Percentiles rank a stretch among this genome's conserved stretches.
Evolutionary conservation across 2,329 filamentous ascomycete genomes (phyloP).

Genomic region (Alternaria tenuissima): DNA sequence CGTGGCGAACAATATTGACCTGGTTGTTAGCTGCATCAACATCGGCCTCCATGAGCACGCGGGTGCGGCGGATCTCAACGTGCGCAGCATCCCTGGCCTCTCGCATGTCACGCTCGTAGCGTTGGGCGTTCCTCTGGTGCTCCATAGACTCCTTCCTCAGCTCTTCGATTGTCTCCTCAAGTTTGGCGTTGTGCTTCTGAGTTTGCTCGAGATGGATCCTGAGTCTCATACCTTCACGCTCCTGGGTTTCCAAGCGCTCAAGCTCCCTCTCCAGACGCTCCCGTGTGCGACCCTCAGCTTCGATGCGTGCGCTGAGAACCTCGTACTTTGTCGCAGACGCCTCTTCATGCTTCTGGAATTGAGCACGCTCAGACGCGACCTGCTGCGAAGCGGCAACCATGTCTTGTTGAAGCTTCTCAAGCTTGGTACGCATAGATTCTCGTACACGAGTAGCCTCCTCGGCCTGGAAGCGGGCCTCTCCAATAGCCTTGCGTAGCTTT

Average conservation of each 20-base stretch:
- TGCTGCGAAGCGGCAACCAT: constrained; percentile 82
- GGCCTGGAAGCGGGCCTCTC: constrained; percentile 77
- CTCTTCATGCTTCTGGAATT: constrained; percentile 74
- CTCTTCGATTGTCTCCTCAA: constrained; percentile 65
- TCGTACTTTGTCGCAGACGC: constrained; percentile 64
- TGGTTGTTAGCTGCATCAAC: constrained; percentile 85
- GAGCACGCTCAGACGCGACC: constrained; percentile 81
- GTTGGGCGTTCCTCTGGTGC: constrained; percentile 72
- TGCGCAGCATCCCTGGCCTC: constrained; percentile 82
- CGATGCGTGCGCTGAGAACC: constrained; percentile 62
- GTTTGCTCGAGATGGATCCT: constrained; percentile 75
- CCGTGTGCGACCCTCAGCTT: constrained; percentile 54
- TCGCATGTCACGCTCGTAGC: constrained; percentile 81
- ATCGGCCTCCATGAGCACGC: constrained; percentile 79
- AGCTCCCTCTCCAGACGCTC: constrained; percentile 58
- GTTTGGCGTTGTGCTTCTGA: constrained; percentile 67
- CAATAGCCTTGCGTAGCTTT: constrained; percentile 76
- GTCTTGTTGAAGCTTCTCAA: constrained; percentile 85
- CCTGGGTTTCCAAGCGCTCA: constrained; percentile 60
- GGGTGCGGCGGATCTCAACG: constrained; percentile 81
- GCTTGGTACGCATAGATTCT: constrained; percentile 83
- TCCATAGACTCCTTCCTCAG: constrained; percentile 73
- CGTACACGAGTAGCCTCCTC: constrained; percentile 86
- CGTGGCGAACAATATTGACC: constrained; percentile 81
- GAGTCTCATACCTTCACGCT: constrained; percentile 79